Evolutionary conservation across 2,329 filamentous ascomycete species (phyloP).

Genomic region (Ceratocystis alfenasii): DNA sequence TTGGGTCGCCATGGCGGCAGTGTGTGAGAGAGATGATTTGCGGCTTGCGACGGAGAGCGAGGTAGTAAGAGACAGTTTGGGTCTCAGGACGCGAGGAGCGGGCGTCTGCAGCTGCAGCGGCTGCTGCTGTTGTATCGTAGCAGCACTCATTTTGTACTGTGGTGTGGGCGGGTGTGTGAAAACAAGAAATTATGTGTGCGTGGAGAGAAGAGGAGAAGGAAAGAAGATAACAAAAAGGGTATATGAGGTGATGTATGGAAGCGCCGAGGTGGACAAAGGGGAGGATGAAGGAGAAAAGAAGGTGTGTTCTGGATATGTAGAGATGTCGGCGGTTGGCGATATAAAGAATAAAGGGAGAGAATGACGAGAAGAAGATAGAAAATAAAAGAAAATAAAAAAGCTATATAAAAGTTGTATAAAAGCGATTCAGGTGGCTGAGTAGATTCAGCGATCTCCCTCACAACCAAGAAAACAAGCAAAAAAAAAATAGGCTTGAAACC

Average conservation of each 20-base stretch:
- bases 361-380: background rate
- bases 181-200: background rate
- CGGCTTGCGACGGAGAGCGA: slow-evolving; percentile 28
- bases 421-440: background rate
- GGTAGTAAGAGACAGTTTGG: slow-evolving; percentile 34
- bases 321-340: too few relatives aligned
- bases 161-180: slow-evolving; percentile 5
- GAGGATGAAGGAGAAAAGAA: too few relatives aligned
- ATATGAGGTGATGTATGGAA: background rate
- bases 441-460: background rate
- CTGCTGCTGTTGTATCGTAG: slow-evolving; percentile 15
- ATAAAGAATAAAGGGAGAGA: background rate
- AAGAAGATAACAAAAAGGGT: background rate
- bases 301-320: too few relatives aligned
- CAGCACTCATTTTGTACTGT: slow-evolving; percentile 15
- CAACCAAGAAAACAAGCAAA: slow-evolving; percentile 12
- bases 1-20: slow-evolving; percentile 36
- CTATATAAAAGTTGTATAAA: slow-evolving; percentile 1
- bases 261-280: background rate
- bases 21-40: slow-evolving; percentile 29
- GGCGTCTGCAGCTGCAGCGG: background rate
- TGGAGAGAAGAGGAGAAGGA: background rate
- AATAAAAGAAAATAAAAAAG: slow-evolving; percentile 7
- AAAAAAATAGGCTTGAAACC: slow-evolving; percentile 14
- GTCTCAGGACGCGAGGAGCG: slow-evolving; percentile 9